Base-by-base conservation (phyloP, 352 stramenopile species). In the Aphanomyces invadans region DNA sequence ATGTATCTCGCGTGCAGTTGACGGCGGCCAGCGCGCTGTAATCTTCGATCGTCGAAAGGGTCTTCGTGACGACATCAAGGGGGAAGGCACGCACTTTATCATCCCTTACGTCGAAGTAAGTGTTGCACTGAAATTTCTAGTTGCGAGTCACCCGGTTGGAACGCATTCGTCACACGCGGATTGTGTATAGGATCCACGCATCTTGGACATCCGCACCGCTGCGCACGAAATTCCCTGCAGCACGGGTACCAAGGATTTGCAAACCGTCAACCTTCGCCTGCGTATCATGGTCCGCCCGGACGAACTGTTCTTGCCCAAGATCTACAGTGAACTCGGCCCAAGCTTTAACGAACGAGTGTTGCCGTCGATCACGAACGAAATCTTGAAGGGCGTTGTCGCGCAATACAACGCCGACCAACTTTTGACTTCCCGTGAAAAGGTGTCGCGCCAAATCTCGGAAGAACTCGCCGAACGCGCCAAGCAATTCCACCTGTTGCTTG, bases 341-440 rank as follows among this genome's bases (percentile, higher is more conserved):
- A 97, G 99, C 70, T 99, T 98, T 77, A 91, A 98, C 68, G 97
- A 99, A 75, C 94, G 97, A 49, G 97, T 99, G 54, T 82, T 99
- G 69, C 97, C 97, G 17, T 99, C 95, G n/a, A 96, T 99, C 65
- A 96, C 96, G 32, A 97, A 97, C 74, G 92, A 98, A 74, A 91
- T 98, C 70, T 84, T 97, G 61, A 96, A 97, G 82, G 93, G 80
- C 36, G 88, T 96, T 60, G 88, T 97, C 54, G 85, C 98, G 26
- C 96, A 99, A 81, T 99, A 99, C 85, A 98, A 99, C 75, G 97
- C 98, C 28, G 97, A 99, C 59, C 96, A 99, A 76, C 86, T 99
- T 29, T 79, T 99, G 39, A 98, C 95, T 61, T 98, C 98, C 76
- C 96, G 98, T 88, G 96, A 98, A 62, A 92, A 99, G 77, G 96